A percentile compares a stretch with the other conserved stretches of the same genome.
Evolutionary conservation across 176 grass and related monocot genomes (phyloP).

Genomic region (Hordeum vulgare): MorexV3_pseudomolecules_assembly NC_058520.1:74669542-74670041

Average conservation of each 20-base stretch:
- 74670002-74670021: background rate
- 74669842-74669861: background rate
- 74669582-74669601: background rate
- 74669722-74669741: background rate
- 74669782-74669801: background rate
- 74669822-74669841: background rate
- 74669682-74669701: background rate
- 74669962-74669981: too few species aligned
- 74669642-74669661: too few species aligned
- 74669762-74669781: background rate
- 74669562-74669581: background rate
- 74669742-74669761: background rate
- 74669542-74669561: background rate
- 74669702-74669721: background rate
- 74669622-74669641: background rate
- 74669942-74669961: slow-evolving; percentile 4
- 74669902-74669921: background rate
- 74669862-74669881: background rate
- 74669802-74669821: background rate
- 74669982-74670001: too few species aligned
- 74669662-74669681: background rate
- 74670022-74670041: background rate
- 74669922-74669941: slow-evolving; percentile 1
- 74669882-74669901: background rate
- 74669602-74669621: background rate